These are phyloP conservation scores for Malassezia globosa DNA, from an alignment of 1,284 basidiomycete species.

Conservation along the genomic window DNA sequence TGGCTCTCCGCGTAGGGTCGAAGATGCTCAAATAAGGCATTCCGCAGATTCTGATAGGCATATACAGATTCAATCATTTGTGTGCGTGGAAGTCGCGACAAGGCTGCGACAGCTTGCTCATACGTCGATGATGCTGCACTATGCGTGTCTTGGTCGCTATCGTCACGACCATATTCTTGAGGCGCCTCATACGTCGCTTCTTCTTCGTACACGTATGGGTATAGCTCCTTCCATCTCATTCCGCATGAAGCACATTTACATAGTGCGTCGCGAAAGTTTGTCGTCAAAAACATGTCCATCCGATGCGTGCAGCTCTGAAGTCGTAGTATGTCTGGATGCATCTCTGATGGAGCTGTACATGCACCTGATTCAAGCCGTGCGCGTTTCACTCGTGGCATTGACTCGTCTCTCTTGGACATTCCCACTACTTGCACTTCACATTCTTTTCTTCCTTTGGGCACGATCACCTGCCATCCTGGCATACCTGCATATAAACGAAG, in stretches of 20 bases:
- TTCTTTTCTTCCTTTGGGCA: conserved; percentile 13
- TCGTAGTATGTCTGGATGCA: not conserved
- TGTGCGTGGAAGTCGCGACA: conserved; percentile 45
- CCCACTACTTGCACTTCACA: not conserved
- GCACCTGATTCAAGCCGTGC: not conserved
- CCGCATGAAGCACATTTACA: conserved; percentile 43
- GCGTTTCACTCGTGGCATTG: not conserved
- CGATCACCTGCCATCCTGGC: conserved; percentile 26
- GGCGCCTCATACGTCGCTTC: conserved; percentile 48
- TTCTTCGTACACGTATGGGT: conserved; percentile 46
- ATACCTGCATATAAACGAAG: conserved; percentile 32
- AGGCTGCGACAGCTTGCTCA: conserved; percentile 47
- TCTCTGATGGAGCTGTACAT: not conserved
- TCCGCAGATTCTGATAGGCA: conserved; percentile 44
- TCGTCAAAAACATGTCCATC: not conserved
- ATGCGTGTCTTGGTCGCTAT: conserved; percentile 25
- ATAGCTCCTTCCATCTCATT: conserved; percentile 16
- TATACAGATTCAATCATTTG: conserved; percentile 47
- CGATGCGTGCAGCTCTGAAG: not conserved
- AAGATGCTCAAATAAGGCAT: conserved; percentile 47
- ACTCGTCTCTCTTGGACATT: not conserved
- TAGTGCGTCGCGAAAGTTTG: conserved; percentile 37
- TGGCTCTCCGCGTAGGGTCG: conserved; percentile 47
- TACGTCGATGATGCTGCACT: conserved; percentile 40
- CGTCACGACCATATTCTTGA: conserved; percentile 10